Conservation (phyloP, 2,329 filamentous ascomycete species). For the Epichloe gansuensis region DNA sequence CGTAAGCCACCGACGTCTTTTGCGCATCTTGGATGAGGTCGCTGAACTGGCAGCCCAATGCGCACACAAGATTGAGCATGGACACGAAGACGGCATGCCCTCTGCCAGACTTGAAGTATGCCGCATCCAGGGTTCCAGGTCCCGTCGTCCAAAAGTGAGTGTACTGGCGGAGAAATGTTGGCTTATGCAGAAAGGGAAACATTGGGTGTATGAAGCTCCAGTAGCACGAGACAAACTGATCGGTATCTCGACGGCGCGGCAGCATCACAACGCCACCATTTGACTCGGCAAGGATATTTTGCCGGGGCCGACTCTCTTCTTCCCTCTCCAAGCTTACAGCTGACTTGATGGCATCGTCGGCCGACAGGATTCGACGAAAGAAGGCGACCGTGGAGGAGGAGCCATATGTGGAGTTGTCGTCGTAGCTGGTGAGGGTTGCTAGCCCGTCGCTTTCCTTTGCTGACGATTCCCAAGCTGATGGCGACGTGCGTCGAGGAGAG, state of each 20-base stretch:
- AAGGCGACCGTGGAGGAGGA: slow-evolving; percentile 4
- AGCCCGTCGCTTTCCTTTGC: slow-evolving; percentile 4
- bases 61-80: slow-evolving; percentile 3
- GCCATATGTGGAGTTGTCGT: slow-evolving; percentile 2
- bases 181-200: slow-evolving; percentile 2
- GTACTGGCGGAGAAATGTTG: background rate
- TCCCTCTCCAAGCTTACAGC: background rate
- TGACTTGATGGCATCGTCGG: background rate
- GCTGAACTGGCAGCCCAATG: slow-evolving; percentile 4
- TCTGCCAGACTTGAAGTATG: background rate
- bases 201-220: slow-evolving; percentile 3
- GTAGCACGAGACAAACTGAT: slow-evolving; percentile 2
- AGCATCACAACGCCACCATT: background rate
- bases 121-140: background rate
- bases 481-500: background rate
- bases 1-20: slow-evolving; percentile 1
- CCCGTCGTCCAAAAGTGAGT: background rate
- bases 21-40: background rate
- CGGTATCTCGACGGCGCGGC: background rate
- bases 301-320: background rate
- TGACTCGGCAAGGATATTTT: background rate
- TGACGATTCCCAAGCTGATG: background rate
- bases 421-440: slow-evolving; percentile 2
- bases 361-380: background rate
- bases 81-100: slow-evolving; percentile 1